Base-by-base conservation (phyloP, 176 grass and related monocot genomes). In the Oryza australiensis region DNA sequence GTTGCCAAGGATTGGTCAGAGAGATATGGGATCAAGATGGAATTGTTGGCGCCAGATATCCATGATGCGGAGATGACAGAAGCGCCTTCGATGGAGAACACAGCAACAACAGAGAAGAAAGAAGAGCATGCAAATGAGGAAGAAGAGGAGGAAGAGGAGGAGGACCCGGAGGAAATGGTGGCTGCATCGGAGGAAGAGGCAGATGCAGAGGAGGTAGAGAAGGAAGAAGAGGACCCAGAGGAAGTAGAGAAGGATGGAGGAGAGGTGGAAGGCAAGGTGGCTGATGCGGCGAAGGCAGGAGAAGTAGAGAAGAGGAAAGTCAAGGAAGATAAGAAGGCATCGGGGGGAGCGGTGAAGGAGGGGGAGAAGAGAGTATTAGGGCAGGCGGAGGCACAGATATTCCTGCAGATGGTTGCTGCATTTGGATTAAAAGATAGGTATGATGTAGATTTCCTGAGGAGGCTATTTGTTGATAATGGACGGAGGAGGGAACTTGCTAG, bases 401-500 rank as follows among this genome's bases (percentile, higher is more conserved):
- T 97, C 63, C 53, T 97, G 45, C 91, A 89, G 73, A 92, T 97
- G 55, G 85, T 90, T 23, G 91, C 79, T 0, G 85, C 87, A 33
- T 94, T 92, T 73, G 68, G 84, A 37, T 73, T 94, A 74, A 91
- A 91, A 40, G 70, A 84, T 30, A 87, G 83, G 65, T 94, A 94
- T 22, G 82, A 91, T 7, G 80, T 73, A 41, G 89, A 90, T 23
- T 97, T 89, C 70, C 88, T 97, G 82, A 93, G 77, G 76, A 94
- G 55, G 51, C 29, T 97, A 55, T 84, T 97, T 29, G 30, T 88
- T 72, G 83, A 88, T 68, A 86, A 97, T 38, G 82, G 89, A 6
- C 80, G 80, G 77, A 91, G 80, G 84, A 97, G 80, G 72, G 91
- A 92, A 70, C 86, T 97, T 86, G 86, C 89, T n/a, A 90, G 82